A percentile compares a stretch with the other conserved stretches of the same genome.
phyloP scores from a whole-genome alignment of 1,139 yeast species.

The Scheffersomyces titani region DNA sequence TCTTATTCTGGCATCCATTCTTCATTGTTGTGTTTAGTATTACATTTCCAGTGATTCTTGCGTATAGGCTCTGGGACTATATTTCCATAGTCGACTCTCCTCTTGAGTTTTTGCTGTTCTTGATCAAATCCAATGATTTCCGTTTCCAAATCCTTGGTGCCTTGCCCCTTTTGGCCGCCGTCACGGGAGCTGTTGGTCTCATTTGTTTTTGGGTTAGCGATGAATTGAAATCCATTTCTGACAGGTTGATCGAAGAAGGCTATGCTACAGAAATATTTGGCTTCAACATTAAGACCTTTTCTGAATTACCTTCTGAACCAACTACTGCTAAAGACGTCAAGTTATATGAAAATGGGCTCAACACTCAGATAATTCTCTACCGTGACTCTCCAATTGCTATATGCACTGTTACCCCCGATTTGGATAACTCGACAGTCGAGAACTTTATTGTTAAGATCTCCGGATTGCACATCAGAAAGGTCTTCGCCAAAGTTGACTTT shows the following conservation, averaged over 20 bases:
- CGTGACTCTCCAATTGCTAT: constrained; percentile 71
- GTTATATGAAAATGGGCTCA: constrained; percentile 35
- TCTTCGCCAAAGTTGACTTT: constrained; percentile 62
- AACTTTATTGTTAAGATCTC: constrained; percentile 50
- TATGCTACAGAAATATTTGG: constrained; percentile 52
- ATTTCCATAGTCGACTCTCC: constrained; percentile 35
- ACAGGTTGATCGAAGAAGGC: constrained; percentile 32
- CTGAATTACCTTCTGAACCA: constrained; percentile 25
- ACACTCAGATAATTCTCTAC: constrained; percentile 58
- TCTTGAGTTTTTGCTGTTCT: constrained; percentile 32
- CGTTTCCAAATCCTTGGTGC: constrained; percentile 23
- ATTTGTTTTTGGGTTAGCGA: constrained; percentile 42
- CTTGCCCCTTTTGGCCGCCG: constrained; percentile 29
- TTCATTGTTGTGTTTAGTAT: constrained; percentile 30
- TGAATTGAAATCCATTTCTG: constrained; percentile 48
- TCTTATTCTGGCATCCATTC: constrained; percentile 51
- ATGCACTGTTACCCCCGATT: constrained; percentile 42
- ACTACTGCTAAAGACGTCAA: constrained; percentile 23
- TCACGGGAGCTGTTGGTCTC: constrained; percentile 27
- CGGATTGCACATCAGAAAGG: constrained; percentile 65
- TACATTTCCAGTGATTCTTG: constrained; percentile 18
- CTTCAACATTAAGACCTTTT: constrained; percentile 50
- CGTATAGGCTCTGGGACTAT: constrained; percentile 36
- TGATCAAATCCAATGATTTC: constrained; percentile 26
- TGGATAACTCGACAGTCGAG: constrained; percentile 35